Conservation (phyloP, 768 basidiomycete genomes). For the Goffeauzyma gilvescens region DNA sequence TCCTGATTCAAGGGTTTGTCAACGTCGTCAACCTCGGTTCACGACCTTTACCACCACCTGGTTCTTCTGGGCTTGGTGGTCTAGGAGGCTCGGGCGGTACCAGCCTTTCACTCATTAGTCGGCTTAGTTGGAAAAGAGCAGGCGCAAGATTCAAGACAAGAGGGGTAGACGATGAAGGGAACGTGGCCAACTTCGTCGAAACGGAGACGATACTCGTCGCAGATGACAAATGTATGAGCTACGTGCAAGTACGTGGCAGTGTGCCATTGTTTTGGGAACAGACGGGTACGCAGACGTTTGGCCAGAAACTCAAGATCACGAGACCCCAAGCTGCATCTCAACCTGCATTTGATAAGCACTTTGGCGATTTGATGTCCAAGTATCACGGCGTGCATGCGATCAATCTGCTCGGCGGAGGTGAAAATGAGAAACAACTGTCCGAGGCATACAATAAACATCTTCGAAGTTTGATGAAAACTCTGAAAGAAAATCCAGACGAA, state of each 20-base stretch:
- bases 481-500: constrained; percentile 19
- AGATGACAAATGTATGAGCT: constrained; percentile 71
- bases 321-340: constrained; percentile 68
- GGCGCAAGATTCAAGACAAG: constrained; percentile 94
- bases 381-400: constrained; percentile 72
- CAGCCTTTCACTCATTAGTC: constrained; percentile 53
- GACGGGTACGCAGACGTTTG: constrained; percentile 64
- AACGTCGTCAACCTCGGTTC: constrained; percentile 60
- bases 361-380: constrained; percentile 63
- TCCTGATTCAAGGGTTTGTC: constrained; percentile 85
- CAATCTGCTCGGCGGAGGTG: constrained; percentile 77
- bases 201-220: constrained; percentile 81
- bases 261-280: constrained; percentile 99
- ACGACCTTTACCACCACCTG: too few relatives aligned
- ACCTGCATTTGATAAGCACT: constrained; percentile 90
- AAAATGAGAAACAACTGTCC: constrained; percentile 73
- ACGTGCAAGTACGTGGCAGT: constrained; percentile 82
- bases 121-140: constrained; percentile 83
- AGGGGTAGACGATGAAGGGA: constrained; percentile 71
- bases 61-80: constrained; percentile 49
- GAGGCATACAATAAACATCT: constrained; percentile 67
- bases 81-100: constrained; percentile 35
- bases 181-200: constrained; percentile 91
- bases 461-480: constrained; percentile 14
- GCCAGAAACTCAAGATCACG: constrained; percentile 71